phyloP scores from a whole-genome alignment of 1,284 basidiomycete species.

The Schizophyllum commune region DNA sequence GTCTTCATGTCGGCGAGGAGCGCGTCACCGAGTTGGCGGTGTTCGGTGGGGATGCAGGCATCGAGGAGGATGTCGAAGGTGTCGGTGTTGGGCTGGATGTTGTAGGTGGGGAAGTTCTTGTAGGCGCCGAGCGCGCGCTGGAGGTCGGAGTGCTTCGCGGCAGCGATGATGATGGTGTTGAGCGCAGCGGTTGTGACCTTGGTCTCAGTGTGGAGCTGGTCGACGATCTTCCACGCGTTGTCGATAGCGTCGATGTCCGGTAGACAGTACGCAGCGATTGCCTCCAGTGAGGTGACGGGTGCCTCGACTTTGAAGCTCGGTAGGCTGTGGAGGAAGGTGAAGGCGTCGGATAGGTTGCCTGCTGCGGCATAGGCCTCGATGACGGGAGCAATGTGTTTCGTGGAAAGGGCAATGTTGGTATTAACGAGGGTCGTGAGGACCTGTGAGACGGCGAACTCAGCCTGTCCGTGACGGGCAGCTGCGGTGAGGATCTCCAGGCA shows the following conservation, averaged over 20 bases:
- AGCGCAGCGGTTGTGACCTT: slow-evolving; percentile 50
- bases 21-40: slow-evolving; percentile 54
- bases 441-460: slow-evolving; percentile 54
- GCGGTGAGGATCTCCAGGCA: slow-evolving; percentile 63
- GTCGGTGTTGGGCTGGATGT: slow-evolving; percentile 47
- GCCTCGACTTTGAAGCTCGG: slow-evolving; percentile 39
- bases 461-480: slow-evolving; percentile 62
- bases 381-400: slow-evolving; percentile 65
- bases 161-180: slow-evolving; percentile 62
- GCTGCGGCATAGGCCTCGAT: slow-evolving; percentile 55
- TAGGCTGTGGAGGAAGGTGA: slow-evolving; percentile 50
- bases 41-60: slow-evolving; percentile 49
- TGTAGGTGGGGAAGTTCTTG: slow-evolving; percentile 51
- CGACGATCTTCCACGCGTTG: slow-evolving; percentile 55
- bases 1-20: slow-evolving; percentile 57
- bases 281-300: slow-evolving; percentile 35
- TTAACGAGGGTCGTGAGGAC: slow-evolving; percentile 48
- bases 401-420: slow-evolving; percentile 43
- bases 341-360: slow-evolving; percentile 48
- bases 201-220: slow-evolving; percentile 48
- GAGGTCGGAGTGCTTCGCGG: slow-evolving; percentile 55
- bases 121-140: slow-evolving; percentile 75
- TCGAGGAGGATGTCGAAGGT: slow-evolving; percentile 68
- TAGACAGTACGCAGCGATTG: slow-evolving; percentile 45
- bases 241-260: slow-evolving; percentile 51